These are phyloP conservation scores for Rhodosporidiobolus odoratus DNA, from an alignment of 768 basidiomycete genomes.

Conservation along the genomic window DNA sequence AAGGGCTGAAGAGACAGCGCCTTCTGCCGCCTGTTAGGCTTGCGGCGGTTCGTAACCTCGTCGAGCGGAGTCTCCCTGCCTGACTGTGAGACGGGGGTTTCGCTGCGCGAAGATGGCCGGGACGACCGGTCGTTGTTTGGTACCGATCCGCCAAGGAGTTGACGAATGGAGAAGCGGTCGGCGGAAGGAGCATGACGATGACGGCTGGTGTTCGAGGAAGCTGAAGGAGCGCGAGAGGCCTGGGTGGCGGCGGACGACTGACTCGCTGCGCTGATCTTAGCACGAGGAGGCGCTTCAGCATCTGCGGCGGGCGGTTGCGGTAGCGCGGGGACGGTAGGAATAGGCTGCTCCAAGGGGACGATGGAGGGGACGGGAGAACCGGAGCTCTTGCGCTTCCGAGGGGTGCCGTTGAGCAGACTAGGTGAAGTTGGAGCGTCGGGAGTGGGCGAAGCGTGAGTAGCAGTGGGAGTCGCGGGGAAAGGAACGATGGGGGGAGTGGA, in stretches of 20 bases:
- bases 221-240: not conserved
- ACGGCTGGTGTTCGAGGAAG: constrained; percentile 19
- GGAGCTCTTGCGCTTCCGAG: constrained; percentile 38
- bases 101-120: not conserved
- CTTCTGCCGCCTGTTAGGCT: constrained; percentile 52
- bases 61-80: constrained; percentile 15
- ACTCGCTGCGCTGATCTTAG: constrained; percentile 12
- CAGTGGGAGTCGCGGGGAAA: too few species aligned
- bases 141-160: constrained; percentile 33
- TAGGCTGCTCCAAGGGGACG: not conserved
- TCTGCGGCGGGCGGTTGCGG: not conserved
- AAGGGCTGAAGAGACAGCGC: constrained; percentile 62
- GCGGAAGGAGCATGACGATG: constrained; percentile 32
- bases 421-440: not conserved
- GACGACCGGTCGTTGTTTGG: not conserved
- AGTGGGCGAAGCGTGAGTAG: constrained; percentile 16
- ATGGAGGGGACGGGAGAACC: constrained; percentile 20
- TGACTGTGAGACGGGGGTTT: not conserved
- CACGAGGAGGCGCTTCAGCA: not conserved
- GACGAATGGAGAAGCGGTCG: constrained; percentile 40
- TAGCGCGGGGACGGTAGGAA: constrained; percentile 3
- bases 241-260: not conserved
- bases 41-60: constrained; percentile 33
- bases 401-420: constrained; percentile 1
- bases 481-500: constrained; percentile 18